These are phyloP conservation scores for Puccinia polysora DNA, from an alignment of 1,284 basidiomycete genomes.

Conservation along the genomic window DNA sequence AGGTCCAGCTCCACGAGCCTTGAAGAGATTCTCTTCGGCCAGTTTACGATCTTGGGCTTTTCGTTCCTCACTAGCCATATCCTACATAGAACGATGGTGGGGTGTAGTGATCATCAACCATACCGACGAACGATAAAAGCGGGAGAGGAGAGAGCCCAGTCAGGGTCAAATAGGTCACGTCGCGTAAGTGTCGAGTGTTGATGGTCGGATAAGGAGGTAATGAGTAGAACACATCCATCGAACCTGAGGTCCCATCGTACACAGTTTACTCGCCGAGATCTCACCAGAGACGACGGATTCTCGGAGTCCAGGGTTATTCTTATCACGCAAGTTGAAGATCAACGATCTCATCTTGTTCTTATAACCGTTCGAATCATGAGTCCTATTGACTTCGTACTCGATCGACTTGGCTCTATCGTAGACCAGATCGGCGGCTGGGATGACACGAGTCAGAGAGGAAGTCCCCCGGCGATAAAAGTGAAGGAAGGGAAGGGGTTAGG, in stretches of 20 bases:
- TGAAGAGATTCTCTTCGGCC: conserved; percentile 80
- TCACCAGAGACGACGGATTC: conserved; percentile 79
- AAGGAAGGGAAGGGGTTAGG: not conserved
- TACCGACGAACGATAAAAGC: too few relatives aligned
- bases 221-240: conserved; percentile 50
- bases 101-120: too few relatives aligned
- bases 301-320: conserved; percentile 80
- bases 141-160: too few relatives aligned
- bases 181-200: not conserved
- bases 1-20: conserved; percentile 81
- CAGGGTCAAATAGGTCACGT: not conserved
- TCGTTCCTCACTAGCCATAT: conserved; percentile 91
- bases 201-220: not conserved
- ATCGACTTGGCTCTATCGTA: conserved; percentile 61
- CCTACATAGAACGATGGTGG: too few relatives aligned
- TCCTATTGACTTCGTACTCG: conserved; percentile 58
- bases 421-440: conserved; percentile 63
- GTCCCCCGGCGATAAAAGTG: not conserved
- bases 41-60: conserved; percentile 77
- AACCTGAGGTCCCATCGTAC: conserved; percentile 75
- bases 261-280: conserved; percentile 65
- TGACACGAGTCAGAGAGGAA: not conserved
- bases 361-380: conserved; percentile 57
- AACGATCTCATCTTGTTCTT: conserved; percentile 81
- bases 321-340: conserved; percentile 89